Percentiles rank a stretch among this genome's conserved stretches.
phyloP scores from a whole-genome alignment of 805 yeast species.

The Metschnikowia baotianmanensis region DNA sequence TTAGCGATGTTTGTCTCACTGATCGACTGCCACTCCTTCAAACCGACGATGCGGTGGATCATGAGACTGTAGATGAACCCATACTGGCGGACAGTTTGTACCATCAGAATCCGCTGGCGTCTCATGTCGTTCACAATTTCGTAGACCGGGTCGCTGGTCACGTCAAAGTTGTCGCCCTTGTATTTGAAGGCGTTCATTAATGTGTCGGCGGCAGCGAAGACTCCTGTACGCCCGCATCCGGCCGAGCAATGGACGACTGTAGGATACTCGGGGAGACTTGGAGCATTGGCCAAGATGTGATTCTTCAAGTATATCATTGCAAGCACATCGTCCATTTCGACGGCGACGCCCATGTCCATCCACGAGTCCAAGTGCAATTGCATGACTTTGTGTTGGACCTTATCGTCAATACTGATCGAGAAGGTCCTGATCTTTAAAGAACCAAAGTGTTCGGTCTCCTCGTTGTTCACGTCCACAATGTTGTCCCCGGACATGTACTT shows the following conservation, averaged over 20 bases:
- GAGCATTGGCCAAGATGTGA: slow-evolving; percentile 12
- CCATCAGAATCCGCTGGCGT: slow-evolving; percentile 56
- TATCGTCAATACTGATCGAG: slow-evolving; percentile 13
- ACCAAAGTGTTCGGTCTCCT: slow-evolving; percentile 16
- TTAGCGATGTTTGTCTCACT: slow-evolving; percentile 7
- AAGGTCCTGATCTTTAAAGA: slow-evolving; percentile 19
- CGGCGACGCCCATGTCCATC: slow-evolving; percentile 76
- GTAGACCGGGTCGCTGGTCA: slow-evolving; percentile 41
- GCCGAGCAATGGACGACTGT: slow-evolving; percentile 76
- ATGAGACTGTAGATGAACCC: slow-evolving; percentile 46
- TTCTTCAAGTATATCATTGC: slow-evolving; percentile 37
- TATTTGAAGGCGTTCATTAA: slow-evolving; percentile 36
- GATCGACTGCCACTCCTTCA: slow-evolving; percentile 4
- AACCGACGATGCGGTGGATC: slow-evolving; percentile 6
- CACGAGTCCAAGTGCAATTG: slow-evolving; percentile 80
- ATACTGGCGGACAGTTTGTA: slow-evolving; percentile 55
- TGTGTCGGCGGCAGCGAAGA: slow-evolving; percentile 66
- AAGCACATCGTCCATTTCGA: slow-evolving; percentile 55
- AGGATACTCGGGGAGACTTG: slow-evolving; percentile 32
- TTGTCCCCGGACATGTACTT: slow-evolving; percentile 36
- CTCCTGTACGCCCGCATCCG: slow-evolving; percentile 94
- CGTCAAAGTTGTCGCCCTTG: slow-evolving; percentile 11
- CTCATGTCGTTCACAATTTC: slow-evolving; percentile 47
- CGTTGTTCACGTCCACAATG: slow-evolving; percentile 26
- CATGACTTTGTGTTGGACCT: slow-evolving; percentile 43